Conservation (phyloP, 1,284 basidiomycete genomes). For the Xanthoconium separans region DNA sequence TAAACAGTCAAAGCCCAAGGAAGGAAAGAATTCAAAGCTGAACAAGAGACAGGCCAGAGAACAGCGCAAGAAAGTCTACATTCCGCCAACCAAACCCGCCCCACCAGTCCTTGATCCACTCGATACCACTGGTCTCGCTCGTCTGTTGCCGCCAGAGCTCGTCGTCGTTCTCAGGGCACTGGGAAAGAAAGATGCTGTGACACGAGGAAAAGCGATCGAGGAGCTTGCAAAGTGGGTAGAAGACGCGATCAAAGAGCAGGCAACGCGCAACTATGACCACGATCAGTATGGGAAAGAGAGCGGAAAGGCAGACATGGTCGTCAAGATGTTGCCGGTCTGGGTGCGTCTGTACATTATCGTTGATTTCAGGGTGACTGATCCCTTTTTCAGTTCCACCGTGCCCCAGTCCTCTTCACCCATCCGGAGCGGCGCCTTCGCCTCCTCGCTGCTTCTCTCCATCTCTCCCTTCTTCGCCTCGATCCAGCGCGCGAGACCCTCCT, state of each 20-base stretch:
- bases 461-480: conserved; percentile 58
- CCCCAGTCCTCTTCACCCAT: conserved; percentile 79
- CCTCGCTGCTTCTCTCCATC: conserved; percentile 69
- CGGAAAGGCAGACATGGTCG: conserved; percentile 48
- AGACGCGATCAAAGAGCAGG: conserved; percentile 44
- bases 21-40: conserved; percentile 43
- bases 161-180: conserved; percentile 81
- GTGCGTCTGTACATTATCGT: conserved; percentile 47
- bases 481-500: conserved; percentile 54
- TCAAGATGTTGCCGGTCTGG: conserved; percentile 84
- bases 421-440: conserved; percentile 77
- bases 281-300: conserved; percentile 7
- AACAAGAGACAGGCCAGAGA: conserved; percentile 64
- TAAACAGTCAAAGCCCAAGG: conserved; percentile 50
- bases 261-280: conserved; percentile 40
- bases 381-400: conserved; percentile 72
- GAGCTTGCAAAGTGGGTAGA: conserved; percentile 77
- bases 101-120: conserved; percentile 88
- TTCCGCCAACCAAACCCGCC: conserved; percentile 84
- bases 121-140: conserved; percentile 81
- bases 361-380: conserved; percentile 2
- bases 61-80: conserved; percentile 75
- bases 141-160: conserved; percentile 78
- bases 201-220: conserved; percentile 85
- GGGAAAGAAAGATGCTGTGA: conserved; percentile 90